phyloP scores from a whole-genome alignment of 2,329 filamentous ascomycete genomes.

The Alternaria burnsii region DNA sequence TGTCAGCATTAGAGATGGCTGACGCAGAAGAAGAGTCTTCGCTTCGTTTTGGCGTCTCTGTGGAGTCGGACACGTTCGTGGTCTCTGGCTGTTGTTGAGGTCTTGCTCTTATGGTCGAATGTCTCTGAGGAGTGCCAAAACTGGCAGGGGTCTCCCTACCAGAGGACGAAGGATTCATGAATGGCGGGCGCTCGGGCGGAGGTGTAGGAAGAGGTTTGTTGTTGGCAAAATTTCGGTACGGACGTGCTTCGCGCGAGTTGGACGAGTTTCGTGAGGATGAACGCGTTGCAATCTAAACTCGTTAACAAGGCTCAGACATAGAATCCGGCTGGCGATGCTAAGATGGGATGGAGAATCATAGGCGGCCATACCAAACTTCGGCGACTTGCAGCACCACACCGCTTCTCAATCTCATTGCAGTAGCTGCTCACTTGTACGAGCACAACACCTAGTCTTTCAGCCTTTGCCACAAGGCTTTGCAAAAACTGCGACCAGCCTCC shows the following conservation, averaged over 20 bases:
- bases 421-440: slow-evolving; percentile 78
- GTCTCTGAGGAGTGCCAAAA: slow-evolving; percentile 21
- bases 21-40: slow-evolving; percentile 24
- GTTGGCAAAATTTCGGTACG: slow-evolving; percentile 44
- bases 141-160: slow-evolving; percentile 28
- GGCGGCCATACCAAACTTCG: slow-evolving; percentile 70
- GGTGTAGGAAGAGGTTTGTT: slow-evolving; percentile 49
- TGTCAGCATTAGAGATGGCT: slow-evolving; percentile 23
- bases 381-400: slow-evolving; percentile 83
- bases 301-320: slow-evolving; percentile 19
- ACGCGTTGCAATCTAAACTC: slow-evolving; percentile 45
- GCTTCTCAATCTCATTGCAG: slow-evolving; percentile 84
- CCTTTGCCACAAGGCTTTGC: slow-evolving; percentile 76
- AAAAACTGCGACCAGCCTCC: slow-evolving; percentile 89
- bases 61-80: slow-evolving; percentile 31
- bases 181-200: slow-evolving; percentile 41
- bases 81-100: slow-evolving; percentile 27
- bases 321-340: not conserved
- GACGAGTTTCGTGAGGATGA: slow-evolving; percentile 50
- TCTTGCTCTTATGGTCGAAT: slow-evolving; percentile 23
- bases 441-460: slow-evolving; percentile 72
- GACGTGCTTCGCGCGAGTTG: slow-evolving; percentile 44
- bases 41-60: slow-evolving; percentile 30
- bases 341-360: not conserved
- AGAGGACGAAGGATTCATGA: slow-evolving; percentile 29